A percentile compares a stretch with the other conserved stretches of the same genome.
Evolutionary conservation across 73 alveolate genomes (phyloP).

Genomic region (Paramecium caudatum): DNA sequence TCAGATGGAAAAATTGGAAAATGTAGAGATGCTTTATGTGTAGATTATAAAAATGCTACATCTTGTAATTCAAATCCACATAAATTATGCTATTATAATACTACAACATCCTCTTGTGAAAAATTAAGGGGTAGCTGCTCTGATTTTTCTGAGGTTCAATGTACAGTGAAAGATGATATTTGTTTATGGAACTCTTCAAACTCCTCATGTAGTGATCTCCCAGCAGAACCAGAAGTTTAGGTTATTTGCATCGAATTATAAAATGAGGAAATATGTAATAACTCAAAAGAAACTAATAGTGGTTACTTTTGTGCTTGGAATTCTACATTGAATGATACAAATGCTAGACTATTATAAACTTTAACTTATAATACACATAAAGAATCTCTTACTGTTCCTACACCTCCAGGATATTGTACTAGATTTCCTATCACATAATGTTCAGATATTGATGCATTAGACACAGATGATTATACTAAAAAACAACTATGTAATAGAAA

Average conservation of each 20-base stretch:
- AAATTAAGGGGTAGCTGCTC: not conserved
- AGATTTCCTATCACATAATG: not conserved
- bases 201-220: not conserved
- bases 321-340: not conserved
- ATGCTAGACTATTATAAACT: not conserved
- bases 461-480: constrained; percentile 7
- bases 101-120: not conserved
- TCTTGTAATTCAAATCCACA: not conserved
- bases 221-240: not conserved
- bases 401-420: not conserved
- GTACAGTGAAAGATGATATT: not conserved
- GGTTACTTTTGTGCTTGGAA: constrained; percentile 6
- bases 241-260: constrained; percentile 7
- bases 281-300: not conserved
- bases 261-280: not conserved
- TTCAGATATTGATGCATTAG: not conserved
- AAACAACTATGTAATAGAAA: constrained; percentile 2
- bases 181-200: not conserved
- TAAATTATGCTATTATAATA: constrained; percentile 14
- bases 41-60: not conserved
- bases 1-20: constrained; percentile 9
- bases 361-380: not conserved
- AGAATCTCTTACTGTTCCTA: not conserved
- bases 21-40: not conserved
- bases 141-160: not conserved